These are phyloP conservation scores for Eutrema yunnanense DNA, from an alignment of 345 rosid genomes.

Conservation along the genomic window DNA sequence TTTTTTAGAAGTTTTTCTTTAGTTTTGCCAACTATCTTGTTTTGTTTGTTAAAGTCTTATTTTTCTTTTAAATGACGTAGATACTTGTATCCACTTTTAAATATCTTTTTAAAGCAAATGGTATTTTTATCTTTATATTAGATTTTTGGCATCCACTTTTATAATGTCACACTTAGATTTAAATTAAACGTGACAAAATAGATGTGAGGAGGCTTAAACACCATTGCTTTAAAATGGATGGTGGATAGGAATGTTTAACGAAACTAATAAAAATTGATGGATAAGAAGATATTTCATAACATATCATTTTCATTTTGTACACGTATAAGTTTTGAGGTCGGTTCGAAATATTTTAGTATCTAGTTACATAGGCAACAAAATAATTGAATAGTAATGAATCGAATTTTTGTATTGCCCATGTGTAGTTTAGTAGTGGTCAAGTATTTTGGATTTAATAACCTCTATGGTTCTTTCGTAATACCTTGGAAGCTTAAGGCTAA, in stretches of 20 bases:
- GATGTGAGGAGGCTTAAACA: neutral
- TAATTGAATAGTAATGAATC: neutral
- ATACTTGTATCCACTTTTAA: neutral
- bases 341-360: neutral
- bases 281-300: conserved; percentile 6
- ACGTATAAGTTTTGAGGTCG: neutral
- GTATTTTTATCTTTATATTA: neutral
- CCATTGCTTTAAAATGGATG: conserved; percentile 24
- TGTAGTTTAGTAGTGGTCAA: neutral
- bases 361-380: neutral
- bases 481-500: neutral
- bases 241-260: conserved; percentile 10
- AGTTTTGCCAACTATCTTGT: neutral
- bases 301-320: conserved; percentile 11
- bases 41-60: neutral
- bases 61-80: neutral
- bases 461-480: conserved; percentile 11
- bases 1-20: neutral
- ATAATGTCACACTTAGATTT: neutral
- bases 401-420: neutral
- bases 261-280: conserved; percentile 14
- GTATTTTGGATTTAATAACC: neutral
- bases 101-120: neutral
- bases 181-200: neutral
- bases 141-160: neutral